Percentiles rank a stretch among this genome's conserved stretches.
Conservation (phyloP, 805 yeast genomes). For the Candida suzukii region DNA sequence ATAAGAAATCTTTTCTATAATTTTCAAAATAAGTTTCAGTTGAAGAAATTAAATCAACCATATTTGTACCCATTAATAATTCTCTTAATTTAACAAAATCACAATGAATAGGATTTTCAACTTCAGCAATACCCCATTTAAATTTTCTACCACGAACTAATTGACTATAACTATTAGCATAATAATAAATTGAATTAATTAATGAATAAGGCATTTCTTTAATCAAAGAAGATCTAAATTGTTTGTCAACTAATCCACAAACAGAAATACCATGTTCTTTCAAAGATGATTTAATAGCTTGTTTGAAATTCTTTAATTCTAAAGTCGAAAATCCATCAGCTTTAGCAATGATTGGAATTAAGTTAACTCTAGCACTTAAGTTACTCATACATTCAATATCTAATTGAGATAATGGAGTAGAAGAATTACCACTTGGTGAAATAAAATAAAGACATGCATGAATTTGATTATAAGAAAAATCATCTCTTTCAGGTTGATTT, state of each 20-base stretch:
- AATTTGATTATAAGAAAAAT: constrained; percentile 56
- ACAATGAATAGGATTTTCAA: constrained; percentile 70
- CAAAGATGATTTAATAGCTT: constrained; percentile 41
- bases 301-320: constrained; percentile 51
- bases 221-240: constrained; percentile 26
- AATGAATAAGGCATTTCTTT: constrained; percentile 61
- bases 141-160: constrained; percentile 69
- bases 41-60: constrained; percentile 71
- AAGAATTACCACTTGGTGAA: constrained; percentile 41
- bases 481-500: constrained; percentile 58
- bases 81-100: constrained; percentile 65
- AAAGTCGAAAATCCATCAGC: constrained; percentile 63
- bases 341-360: constrained; percentile 77
- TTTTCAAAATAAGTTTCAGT: constrained; percentile 75
- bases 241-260: constrained; percentile 41
- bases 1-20: constrained; percentile 53
- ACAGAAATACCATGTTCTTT: constrained; percentile 48
- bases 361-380: constrained; percentile 63
- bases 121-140: constrained; percentile 83
- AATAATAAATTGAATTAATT: constrained; percentile 55
- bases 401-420: constrained; percentile 51
- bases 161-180: constrained; percentile 35
- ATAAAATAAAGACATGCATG: constrained; percentile 85
- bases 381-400: constrained; percentile 72
- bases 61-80: constrained; percentile 57